Evolutionary conservation across 1,139 yeast species (phyloP), one percentile per base, ranked within the genome.

Genomic region (Pichia sp.): DNA sequence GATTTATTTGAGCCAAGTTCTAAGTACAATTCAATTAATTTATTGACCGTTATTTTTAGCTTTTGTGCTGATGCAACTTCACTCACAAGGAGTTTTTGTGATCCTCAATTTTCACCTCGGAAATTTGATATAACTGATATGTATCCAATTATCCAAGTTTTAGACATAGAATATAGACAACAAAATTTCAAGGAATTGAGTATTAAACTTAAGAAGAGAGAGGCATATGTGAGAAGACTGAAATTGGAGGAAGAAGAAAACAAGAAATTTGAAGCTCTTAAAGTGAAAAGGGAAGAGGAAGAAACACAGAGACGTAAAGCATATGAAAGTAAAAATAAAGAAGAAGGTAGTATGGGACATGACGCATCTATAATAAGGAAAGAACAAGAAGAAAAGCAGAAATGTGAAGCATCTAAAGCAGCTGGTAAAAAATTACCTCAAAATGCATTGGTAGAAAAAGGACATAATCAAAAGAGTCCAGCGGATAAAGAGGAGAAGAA

Each of bases 11-110:
- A 59, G 26, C 62, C 62, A 7, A 46, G 52, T n/a, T 50, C 58
- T 12, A 39, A 50, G 3, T 56, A 58, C 30, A 60, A 62, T 43
- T 61, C 65, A 2, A 48, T 62, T n/a, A 65, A 65, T 49, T 45
- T 64, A 13, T 48, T 65, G 20, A 49, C 62, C 1, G 44, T 62
- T 7, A 53, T 64, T 5, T 63, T 62, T 47, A 56, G 60, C 2
- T 60, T 64, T 42, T 62, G 66, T 43, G 48, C 56, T 4, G 51
- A 56, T 41, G 55, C 59, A 2, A 42, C 49, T 4, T 38, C 53
- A 8, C 16, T 59, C 25, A 47, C 44, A 6, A 48, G 43, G 7
- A 39, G 54, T 23, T 60, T 62, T 38, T 52, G 59, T 44, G 59
- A 59, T 49, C 57, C 59, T 1, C 27, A 43, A 1, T 52, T 49